Evolutionary conservation across 495 filamentous ascomycete species (phyloP).

Genomic region (Chaetomidium leptoderma): DNA sequence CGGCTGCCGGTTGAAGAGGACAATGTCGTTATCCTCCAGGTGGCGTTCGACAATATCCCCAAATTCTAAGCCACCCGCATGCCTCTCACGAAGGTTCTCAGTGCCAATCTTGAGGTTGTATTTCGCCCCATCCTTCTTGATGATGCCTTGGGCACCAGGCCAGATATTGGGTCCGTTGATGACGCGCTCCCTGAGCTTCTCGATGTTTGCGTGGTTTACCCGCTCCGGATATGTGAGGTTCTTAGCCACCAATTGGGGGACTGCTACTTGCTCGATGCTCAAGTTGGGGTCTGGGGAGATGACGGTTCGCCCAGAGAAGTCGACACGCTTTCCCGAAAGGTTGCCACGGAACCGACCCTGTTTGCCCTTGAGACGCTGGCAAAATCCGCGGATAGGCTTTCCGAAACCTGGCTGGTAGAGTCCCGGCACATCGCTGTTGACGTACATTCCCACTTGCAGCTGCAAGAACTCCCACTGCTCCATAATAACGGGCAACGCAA

Average conservation of each 20-base stretch:
- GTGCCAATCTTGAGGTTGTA: constrained; percentile 71
- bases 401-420: constrained; percentile 68
- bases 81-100: constrained; percentile 42
- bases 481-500: constrained; percentile 83
- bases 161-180: constrained; percentile 68
- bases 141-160: constrained; percentile 81
- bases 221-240: constrained; percentile 93
- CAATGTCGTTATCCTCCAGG: constrained; percentile 92
- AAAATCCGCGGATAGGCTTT: constrained; percentile 85
- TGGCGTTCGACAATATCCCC: constrained; percentile 93
- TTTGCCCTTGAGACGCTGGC: constrained; percentile 92
- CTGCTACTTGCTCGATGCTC: constrained; percentile 87
- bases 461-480: constrained; percentile 98
- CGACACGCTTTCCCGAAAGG: constrained; percentile 94
- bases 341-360: constrained; percentile 97
- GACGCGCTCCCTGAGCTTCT: constrained; percentile 70
- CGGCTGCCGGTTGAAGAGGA: constrained; percentile 96
- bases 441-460: constrained; percentile 91
- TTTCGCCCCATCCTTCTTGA: constrained; percentile 63
- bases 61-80: constrained; percentile 66
- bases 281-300: constrained; percentile 97
- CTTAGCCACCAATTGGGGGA: constrained; percentile 83
- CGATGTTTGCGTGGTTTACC: constrained; percentile 74
- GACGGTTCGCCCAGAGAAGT: constrained; percentile 95
- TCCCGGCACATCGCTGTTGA: constrained; percentile 94